These are phyloP conservation scores for Globisporangium iwayamae DNA, from an alignment of 352 stramenopile genomes.

Conservation along the genomic window DNA sequence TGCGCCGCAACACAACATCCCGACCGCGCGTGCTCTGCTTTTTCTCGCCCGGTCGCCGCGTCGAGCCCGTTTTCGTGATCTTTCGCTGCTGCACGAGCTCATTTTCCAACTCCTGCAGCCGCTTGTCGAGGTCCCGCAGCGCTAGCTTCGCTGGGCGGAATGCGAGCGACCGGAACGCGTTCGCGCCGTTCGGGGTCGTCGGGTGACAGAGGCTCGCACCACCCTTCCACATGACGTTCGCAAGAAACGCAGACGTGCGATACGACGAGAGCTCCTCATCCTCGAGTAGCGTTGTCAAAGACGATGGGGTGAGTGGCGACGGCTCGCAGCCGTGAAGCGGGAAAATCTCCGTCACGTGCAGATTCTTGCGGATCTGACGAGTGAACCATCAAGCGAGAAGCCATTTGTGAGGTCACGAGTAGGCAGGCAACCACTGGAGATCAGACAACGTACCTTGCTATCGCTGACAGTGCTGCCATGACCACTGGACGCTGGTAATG, in stretches of 20 bases:
- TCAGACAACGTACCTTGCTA: constrained; percentile 16
- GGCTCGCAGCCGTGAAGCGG: constrained; percentile 62
- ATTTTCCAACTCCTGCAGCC: constrained; percentile 58
- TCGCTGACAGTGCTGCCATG: not conserved
- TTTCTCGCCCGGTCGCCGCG: constrained; percentile 46
- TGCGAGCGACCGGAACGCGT: constrained; percentile 61
- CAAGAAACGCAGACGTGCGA: constrained; percentile 51
- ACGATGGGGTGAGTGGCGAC: constrained; percentile 25
- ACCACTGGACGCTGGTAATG: constrained; percentile 7
- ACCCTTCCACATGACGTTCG: constrained; percentile 63
- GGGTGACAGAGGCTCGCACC: constrained; percentile 64
- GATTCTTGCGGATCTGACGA: constrained; percentile 28
- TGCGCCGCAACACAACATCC: constrained; percentile 67
- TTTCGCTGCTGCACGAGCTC: constrained; percentile 42
- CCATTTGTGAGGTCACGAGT: not conserved
- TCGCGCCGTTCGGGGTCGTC: constrained; percentile 32
- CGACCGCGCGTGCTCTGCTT: constrained; percentile 42
- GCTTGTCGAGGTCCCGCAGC: constrained; percentile 64
- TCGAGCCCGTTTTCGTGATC: constrained; percentile 41
- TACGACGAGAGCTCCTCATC: constrained; percentile 17
- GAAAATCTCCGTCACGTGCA: constrained; percentile 66
- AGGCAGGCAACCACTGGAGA: not conserved
- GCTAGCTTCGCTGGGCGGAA: constrained; percentile 64
- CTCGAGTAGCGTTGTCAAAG: constrained; percentile 6
- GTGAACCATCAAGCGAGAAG: not conserved